Evolutionary conservation across 2,329 filamentous ascomycete genomes (phyloP).

Genomic region (Colletotrichum siamense): DNA sequence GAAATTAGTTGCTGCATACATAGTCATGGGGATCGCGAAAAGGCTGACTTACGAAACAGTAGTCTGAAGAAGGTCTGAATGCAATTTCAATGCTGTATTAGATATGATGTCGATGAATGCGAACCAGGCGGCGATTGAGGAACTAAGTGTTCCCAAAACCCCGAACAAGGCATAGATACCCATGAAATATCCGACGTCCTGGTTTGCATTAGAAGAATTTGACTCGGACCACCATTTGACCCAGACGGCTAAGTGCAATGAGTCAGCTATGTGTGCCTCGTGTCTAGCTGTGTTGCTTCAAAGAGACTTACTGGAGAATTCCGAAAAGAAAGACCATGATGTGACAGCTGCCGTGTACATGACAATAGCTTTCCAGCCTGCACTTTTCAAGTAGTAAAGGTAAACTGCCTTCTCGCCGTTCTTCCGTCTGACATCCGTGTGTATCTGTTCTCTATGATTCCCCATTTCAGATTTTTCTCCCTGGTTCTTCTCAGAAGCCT

Average conservation of each 20-base stretch:
- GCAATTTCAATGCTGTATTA: slow-evolving; percentile 10
- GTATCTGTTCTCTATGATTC: not conserved
- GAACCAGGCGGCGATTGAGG: not conserved
- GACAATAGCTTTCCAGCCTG: not conserved
- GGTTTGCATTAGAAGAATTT: not conserved
- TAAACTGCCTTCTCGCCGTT: slow-evolving; percentile 13
- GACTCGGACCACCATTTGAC: slow-evolving; percentile 16
- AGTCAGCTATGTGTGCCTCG: not conserved
- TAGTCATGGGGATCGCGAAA: not conserved
- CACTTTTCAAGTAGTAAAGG: not conserved
- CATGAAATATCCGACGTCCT: not conserved
- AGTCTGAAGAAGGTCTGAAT: not conserved
- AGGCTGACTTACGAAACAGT: not conserved
- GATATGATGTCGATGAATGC: slow-evolving; percentile 6
- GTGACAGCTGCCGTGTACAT: not conserved
- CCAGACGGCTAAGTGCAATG: not conserved
- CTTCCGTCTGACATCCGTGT: not conserved
- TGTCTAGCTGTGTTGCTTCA: no score
- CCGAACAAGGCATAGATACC: slow-evolving; percentile 4
- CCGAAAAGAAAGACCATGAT: slow-evolving; percentile 1
- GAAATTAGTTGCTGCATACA: not conserved
- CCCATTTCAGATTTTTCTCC: not conserved
- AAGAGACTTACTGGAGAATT: slow-evolving; percentile 8
- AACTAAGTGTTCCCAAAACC: not conserved
- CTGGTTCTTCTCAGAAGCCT: not conserved